A percentile compares a stretch with the other conserved stretches of the same genome.
Evolutionary conservation across 139 green algal species (phyloP).

Genomic region (Pleodorina starrii): DNA sequence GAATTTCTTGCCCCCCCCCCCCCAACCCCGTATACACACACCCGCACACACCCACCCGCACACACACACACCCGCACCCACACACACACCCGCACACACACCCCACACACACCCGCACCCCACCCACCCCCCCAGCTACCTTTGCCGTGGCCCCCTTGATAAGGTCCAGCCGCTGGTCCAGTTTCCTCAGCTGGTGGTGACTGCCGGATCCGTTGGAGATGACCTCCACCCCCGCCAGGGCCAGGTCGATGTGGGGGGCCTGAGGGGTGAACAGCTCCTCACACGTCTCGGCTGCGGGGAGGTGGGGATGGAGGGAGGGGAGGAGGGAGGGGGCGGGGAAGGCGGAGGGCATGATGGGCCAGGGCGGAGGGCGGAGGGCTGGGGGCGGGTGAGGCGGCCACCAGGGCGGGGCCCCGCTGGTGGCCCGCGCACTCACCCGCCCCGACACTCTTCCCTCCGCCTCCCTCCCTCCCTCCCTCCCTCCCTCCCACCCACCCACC

Average conservation of each 20-base stretch:
- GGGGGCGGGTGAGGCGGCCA: neutral
- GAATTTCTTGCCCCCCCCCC: too few species aligned
- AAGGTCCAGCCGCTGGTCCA: constrained; percentile 90
- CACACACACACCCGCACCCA: too few species aligned
- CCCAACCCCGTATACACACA: too few species aligned
- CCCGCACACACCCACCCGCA: too few species aligned
- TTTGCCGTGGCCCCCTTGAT: constrained; percentile 90
- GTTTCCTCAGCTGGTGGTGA: constrained; percentile 95
- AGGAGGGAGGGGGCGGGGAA: neutral
- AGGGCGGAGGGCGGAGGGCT: neutral
- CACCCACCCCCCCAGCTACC: constrained; percentile 29
- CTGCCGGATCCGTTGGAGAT: constrained; percentile 94
- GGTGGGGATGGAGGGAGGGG: neutral
- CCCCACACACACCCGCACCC: too few species aligned
- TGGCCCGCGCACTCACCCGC: neutral
- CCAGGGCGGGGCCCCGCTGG: too few species aligned
- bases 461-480: too few species aligned
- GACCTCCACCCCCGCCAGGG: constrained; percentile 91
- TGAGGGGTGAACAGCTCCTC: constrained; percentile 97
- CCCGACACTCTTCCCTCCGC: neutral
- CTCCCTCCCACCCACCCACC: neutral
- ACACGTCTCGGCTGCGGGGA: constrained; percentile 85
- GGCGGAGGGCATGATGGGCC: neutral
- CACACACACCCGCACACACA: too few species aligned
- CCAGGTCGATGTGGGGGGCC: constrained; percentile 83